Evolutionary conservation across 129 eudicot species (phyloP).

Genomic region (Lactuca saligna): DNA sequence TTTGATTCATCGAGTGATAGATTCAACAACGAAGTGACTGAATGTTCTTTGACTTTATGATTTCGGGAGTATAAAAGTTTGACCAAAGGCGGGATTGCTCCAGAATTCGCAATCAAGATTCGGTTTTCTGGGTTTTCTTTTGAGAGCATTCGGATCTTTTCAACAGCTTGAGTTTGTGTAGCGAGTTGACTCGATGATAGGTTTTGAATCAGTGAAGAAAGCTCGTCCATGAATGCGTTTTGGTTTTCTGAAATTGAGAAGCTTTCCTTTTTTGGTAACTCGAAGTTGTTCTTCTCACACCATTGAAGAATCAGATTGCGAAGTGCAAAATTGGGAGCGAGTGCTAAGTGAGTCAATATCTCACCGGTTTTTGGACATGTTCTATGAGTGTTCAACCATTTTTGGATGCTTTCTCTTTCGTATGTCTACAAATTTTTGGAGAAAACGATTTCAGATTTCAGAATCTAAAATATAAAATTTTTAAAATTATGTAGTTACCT

Average conservation of each 20-base stretch:
- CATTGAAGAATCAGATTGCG: conserved; percentile 67
- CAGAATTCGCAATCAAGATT: conserved; percentile 45
- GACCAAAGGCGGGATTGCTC: conserved; percentile 58
- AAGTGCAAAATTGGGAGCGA: conserved; percentile 74
- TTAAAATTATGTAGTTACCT: conserved; percentile 35
- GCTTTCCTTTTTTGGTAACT: conserved; percentile 48
- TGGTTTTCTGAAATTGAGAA: conserved; percentile 31
- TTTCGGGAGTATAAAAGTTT: conserved; percentile 40
- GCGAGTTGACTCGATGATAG: conserved; percentile 43
- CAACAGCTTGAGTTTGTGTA: conserved; percentile 48
- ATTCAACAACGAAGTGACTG: conserved; percentile 63
- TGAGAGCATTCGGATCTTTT: conserved; percentile 58
- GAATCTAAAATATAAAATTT: neutral
- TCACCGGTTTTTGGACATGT: conserved; percentile 80
- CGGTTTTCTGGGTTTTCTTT: conserved; percentile 71
- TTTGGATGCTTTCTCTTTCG: conserved; percentile 65
- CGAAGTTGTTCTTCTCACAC: conserved; percentile 67
- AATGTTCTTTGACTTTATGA: conserved; percentile 49
- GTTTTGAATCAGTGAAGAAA: conserved; percentile 43
- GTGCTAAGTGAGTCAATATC: conserved; percentile 45
- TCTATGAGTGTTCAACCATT: conserved; percentile 60
- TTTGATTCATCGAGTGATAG: conserved; percentile 63
- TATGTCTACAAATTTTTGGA: conserved; percentile 52
- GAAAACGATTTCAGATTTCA: conserved; percentile 6
- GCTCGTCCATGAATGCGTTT: conserved; percentile 41